Evolutionary conservation across 1,284 basidiomycete genomes (phyloP), one percentile per base, ranked within the genome.

Genomic region (Sphagnurus paluster): DNA sequence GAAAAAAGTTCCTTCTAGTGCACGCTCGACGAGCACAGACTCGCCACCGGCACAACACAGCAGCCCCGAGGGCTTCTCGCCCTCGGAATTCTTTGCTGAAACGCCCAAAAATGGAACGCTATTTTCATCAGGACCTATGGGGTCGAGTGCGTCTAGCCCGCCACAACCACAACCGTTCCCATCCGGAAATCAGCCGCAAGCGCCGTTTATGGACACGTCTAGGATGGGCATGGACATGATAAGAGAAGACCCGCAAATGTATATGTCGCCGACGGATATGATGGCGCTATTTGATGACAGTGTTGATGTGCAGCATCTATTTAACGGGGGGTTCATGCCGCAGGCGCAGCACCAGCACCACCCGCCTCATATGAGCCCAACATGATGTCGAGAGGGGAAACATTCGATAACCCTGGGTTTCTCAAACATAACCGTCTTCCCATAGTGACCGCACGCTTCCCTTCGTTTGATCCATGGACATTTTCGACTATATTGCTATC

Each of bases 61-160:
- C 54, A 81, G 80, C 54, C 79, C 82, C 2, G 83, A 87, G 58
- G 72, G 74, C 7, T 84, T 81, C 58, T 80, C 79, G 6, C 75
- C 81, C 0, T 69, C 76, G 5, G 83, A 85, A 39, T 82, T 84
- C 58, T 82, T 82, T 59, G 61, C 69, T 14, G 79, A 53, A 35
- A 29, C 37, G 20, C 29, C 52, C 29, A 51, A 51, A 29, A 56
- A 46, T 19, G 49, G 52, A n/a, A 26, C 44, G 9, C 44, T 46
- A 19, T 55, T 54, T 42, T 28, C 45, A 23, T 43, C 56, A 11
- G 25, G 21, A 29, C 30, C 46, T 11, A 25, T 49, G 21, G 14
- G 41, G 3, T 24, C 46, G 17, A 46, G 39, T 7, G 32, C 48
- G n/a, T 43, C 48, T 28, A 30, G 32, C 23, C 34, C 49, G 6